Evolutionary conservation across 495 filamentous ascomycete species (phyloP), one percentile per base, ranked within the genome.

Genomic region (Penicillium steckii): DNA sequence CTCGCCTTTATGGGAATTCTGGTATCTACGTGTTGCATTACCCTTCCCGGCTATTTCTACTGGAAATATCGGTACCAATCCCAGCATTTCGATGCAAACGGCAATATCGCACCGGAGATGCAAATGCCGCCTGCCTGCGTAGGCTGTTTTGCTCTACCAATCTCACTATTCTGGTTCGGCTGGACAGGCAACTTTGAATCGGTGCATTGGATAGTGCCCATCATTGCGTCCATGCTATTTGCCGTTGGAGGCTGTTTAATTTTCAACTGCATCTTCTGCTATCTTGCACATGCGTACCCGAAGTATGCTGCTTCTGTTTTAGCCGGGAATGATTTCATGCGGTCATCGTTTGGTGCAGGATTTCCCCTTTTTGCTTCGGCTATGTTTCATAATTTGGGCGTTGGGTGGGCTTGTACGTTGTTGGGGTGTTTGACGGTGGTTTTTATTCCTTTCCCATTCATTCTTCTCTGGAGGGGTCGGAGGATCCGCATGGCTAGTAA

Each of bases 171-270:
- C 62, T 85, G 81, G 80, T 80, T 86, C 50, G 83, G 78, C 2
- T 81, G 81, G 82, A 75, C 84, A 2, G 76, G 78, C 0, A 66
- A 83, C 17, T 37, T 51, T 27, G 70, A 66, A n/a, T 53, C 66
- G 4, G 64, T 81, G 13, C 80, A 83, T 51, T 86, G 82, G 81
- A 76, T 84, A 32, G 77, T 79, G 13, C 83, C 85, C 1, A 79
- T 85, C 19, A 71, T 86, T 30, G 81, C 74, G 6, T 75, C 74
- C 0, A 56, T 65, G 10, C 65, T 77, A 8, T 86, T 86, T 62
- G 56, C 75, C 9, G 64, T 82, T 15, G 80, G 79, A 0, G 69
- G 69, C 0, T 81, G 80, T 56, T 56, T 81, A 4, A 71, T 86
- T n/a, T 85, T 85, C 64, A 79, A 84, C 33, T 60, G 66, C 8